Base-by-base conservation (phyloP, 495 filamentous ascomycete species). In the Lasiosphaeriaceae sp. region DNA sequence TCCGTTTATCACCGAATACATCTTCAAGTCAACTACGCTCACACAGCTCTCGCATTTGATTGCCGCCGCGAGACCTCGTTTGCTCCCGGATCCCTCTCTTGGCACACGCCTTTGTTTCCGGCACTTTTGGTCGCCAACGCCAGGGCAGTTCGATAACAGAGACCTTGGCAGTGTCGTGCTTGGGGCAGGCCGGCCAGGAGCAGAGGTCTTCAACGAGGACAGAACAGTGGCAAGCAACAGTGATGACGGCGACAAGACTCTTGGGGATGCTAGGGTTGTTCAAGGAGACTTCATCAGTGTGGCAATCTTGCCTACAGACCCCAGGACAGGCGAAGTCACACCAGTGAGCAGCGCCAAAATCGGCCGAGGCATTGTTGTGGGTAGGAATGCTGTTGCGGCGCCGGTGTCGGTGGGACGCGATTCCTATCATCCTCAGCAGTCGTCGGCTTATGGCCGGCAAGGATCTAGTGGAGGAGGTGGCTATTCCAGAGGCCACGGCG, bases 231-330 rank as follows among this genome's bases (percentile, higher is more conserved):
- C 72, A n/a, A 78, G 77, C 12, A 84, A 86, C 14, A 7, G 62
- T 47, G 47, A 52, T 22, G 62, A 66, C 34, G n/a, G 78, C 80
- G 43, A 86, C 11, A 92, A 86, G 73, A 89, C 88, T 44, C 71
- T 97, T 41, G 72, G 74, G 47, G 90, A 95, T 44, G 83, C 80
- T 34, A 77, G 83, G 23, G 96, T 96, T 62, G 86, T 97, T 26
- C 85, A 92, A 56, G 94, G 93, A 0, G 93, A 96, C 72, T 96
- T 86, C 66, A 80, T 97, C 21, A 84, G 84, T 54, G 90, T 87
- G 66, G 88, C 90, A 2, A 85, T 97, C 47, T 71, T 91, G 21
- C 85, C 88, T 44, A 90, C 93, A 16, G 70, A 56, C 24, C 85
- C 65, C 73, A 79, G 60, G 44, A 86, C 92, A 64, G 91, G 90